A percentile compares a stretch with the other conserved stretches of the same genome.
Evolutionary conservation across 345 rosid genomes (phyloP).

Genomic region (Trapa incisa): DNA sequence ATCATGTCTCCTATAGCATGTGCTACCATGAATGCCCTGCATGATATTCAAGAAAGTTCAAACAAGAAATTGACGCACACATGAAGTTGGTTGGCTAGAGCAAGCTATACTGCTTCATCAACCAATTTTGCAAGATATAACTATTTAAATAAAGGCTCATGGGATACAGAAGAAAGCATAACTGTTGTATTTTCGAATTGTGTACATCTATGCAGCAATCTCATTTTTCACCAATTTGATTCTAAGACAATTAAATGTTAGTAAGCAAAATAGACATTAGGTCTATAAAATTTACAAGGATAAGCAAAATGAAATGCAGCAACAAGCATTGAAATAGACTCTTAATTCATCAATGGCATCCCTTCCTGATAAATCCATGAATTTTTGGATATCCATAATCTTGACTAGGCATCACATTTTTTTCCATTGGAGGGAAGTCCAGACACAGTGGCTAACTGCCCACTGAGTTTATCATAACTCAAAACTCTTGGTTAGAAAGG

Average conservation of each 20-base stretch:
- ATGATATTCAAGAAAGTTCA: conserved; percentile 8
- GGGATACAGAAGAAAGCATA: neutral
- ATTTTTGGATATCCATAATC: neutral
- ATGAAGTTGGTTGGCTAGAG: neutral
- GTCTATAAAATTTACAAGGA: no score
- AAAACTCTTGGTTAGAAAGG: neutral
- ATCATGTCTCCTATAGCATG: conserved; percentile 72
- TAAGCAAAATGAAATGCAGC: no score
- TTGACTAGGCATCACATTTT: neutral
- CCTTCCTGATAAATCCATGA: neutral
- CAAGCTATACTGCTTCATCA: neutral
- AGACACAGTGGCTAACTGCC: neutral
- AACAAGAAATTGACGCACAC: neutral
- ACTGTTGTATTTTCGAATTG: neutral
- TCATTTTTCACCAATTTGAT: neutral
- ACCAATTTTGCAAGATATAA: neutral
- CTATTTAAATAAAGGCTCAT: neutral
- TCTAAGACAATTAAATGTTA: neutral
- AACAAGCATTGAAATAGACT: no score
- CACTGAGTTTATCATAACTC: neutral
- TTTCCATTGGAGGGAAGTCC: neutral
- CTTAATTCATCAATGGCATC: neutral
- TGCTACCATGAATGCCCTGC: conserved; percentile 83
- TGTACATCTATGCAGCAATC: neutral
- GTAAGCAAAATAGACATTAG: no score